Evolutionary conservation across 2,329 filamentous ascomycete species (phyloP).

Genomic region (Pseudomassariella vexata): DNA sequence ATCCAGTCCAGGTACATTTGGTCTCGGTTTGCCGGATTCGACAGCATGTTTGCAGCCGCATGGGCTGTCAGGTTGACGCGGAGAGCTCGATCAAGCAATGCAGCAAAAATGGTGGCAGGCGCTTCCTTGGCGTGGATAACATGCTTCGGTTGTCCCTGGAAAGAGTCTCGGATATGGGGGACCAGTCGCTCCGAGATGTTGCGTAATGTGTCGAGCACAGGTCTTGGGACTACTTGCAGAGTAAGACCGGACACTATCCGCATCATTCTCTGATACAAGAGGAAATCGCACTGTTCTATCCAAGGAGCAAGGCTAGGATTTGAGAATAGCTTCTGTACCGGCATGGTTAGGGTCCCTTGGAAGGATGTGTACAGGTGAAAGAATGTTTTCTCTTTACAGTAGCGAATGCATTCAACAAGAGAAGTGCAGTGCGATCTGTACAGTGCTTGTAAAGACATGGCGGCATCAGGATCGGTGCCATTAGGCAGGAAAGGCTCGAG

Average conservation of each 20-base stretch:
- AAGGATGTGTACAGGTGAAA: constrained; percentile 94
- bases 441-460: constrained; percentile 76
- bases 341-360: constrained; percentile 92
- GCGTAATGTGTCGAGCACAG: constrained; percentile 79
- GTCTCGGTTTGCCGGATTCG: constrained; percentile 80
- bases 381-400: constrained; percentile 94
- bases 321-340: constrained; percentile 86
- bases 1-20: constrained; percentile 96
- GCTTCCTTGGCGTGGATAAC: constrained; percentile 82
- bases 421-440: constrained; percentile 95
- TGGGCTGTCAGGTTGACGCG: constrained; percentile 92
- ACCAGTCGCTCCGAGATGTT: constrained; percentile 81
- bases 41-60: constrained; percentile 87
- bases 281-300: constrained; percentile 94
- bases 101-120: constrained; percentile 83
- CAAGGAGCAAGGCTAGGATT: constrained; percentile 77
- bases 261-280: constrained; percentile 96
- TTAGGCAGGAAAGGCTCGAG: constrained; percentile 76
- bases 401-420: constrained; percentile 89
- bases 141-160: constrained; percentile 78
- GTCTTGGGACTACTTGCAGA: constrained; percentile 83
- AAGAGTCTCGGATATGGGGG: constrained; percentile 75
- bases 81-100: constrained; percentile 77
- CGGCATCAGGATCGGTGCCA: constrained; percentile 81
- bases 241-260: constrained; percentile 84